Percentiles rank a stretch among this genome's conserved stretches.
phyloP scores from a whole-genome alignment of 164 flowering plant genomes.

The Aristolochia contorta region DNA sequence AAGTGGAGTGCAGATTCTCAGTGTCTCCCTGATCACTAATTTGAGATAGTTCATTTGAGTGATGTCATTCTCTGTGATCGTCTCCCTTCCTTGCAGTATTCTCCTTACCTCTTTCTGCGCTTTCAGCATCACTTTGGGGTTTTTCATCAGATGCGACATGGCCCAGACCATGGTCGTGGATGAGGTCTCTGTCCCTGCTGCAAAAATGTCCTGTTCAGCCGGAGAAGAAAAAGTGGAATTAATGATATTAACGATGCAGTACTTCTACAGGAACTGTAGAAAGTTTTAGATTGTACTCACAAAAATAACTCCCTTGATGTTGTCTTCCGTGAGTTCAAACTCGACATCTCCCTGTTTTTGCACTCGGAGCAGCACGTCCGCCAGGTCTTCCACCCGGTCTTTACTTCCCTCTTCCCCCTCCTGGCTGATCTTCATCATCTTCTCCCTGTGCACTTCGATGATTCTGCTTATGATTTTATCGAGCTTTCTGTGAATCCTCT shows the following conservation, averaged over 20 bases:
- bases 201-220: constrained; percentile 2
- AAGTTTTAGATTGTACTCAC: constrained; percentile 6
- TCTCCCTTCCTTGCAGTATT: not conserved
- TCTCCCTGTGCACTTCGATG: constrained; percentile 4
- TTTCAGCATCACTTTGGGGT: constrained; percentile 4
- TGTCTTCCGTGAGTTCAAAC: constrained; percentile 6
- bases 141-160: constrained; percentile 7
- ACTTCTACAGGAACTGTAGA: no score
- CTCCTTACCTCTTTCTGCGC: constrained; percentile 6
- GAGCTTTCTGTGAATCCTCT: not conserved
- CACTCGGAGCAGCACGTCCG: constrained; percentile 10
- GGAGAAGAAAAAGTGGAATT: not conserved
- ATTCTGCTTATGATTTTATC: constrained; percentile 1
- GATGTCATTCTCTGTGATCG: no score
- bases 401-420: not conserved
- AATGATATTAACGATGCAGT: not conserved
- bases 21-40: no score
- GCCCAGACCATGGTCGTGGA: constrained; percentile 3
- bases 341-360: constrained; percentile 3
- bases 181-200: constrained; percentile 7
- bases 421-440: not conserved
- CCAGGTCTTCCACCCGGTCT: constrained; percentile 2
- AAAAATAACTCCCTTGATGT: constrained; percentile 13
- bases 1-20: no score
- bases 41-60: no score